phyloP scores from a whole-genome alignment of 169 alveolate species.

The Cystoisospora suis region DNA sequence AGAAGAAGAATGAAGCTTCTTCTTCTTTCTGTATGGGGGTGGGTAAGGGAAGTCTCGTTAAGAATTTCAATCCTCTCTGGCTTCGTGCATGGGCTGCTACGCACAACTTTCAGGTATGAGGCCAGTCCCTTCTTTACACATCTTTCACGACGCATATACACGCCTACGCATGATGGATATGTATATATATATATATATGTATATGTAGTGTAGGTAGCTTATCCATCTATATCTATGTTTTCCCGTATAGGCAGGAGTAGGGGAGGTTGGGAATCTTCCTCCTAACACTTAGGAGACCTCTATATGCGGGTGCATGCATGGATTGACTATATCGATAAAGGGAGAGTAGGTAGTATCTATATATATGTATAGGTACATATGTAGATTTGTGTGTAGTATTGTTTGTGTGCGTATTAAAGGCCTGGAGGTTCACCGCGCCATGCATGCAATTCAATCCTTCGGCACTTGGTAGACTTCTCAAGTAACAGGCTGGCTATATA shows the following conservation, averaged over 20 bases:
- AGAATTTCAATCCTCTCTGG: conserved; percentile 43
- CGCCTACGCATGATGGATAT: neutral
- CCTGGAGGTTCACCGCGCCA: too few relatives aligned
- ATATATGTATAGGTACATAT: neutral
- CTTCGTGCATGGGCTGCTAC: conserved; percentile 55
- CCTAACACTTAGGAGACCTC: neutral
- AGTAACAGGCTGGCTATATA: too few relatives aligned
- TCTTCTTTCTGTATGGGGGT: too few relatives aligned
- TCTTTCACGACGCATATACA: neutral
- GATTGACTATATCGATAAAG: too few relatives aligned
- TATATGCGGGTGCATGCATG: too few relatives aligned
- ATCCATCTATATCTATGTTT: neutral
- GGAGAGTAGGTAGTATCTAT: neutral
- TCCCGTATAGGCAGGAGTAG: neutral
- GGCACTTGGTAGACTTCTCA: too few relatives aligned
- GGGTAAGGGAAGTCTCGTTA: conserved; percentile 25
- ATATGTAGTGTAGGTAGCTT: neutral
- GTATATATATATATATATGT: neutral
- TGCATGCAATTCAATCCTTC: too few relatives aligned
- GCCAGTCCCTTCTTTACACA: neutral
- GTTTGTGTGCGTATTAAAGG: too few relatives aligned
- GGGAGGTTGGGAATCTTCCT: neutral
- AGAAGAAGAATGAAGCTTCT: neutral
- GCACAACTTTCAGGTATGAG: conserved; percentile 56
- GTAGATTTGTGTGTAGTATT: neutral